A percentile compares a stretch with the other conserved stretches of the same genome.
phyloP scores from a whole-genome alignment of 176 grass and related monocot species.

The Aegilops speltoides region DNA sequence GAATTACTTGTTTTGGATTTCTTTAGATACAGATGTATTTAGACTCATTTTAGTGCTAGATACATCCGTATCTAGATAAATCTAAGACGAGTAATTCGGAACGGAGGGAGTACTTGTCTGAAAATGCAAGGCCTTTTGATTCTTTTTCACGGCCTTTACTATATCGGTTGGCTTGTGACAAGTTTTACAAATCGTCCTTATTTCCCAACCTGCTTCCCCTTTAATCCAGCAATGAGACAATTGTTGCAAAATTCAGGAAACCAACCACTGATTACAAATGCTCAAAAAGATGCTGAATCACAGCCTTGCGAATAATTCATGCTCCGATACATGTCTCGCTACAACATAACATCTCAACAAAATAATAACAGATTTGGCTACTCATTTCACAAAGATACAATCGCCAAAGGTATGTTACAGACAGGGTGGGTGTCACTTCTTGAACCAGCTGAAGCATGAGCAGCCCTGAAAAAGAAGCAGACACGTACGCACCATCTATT shows the following conservation, averaged over 20 bases:
- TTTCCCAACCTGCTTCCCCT: neutral
- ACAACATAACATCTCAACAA: conserved; percentile 26
- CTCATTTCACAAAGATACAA: conserved; percentile 30
- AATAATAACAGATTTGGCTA: conserved; percentile 15
- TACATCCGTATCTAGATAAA: too few relatives aligned
- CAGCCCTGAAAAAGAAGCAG: conserved; percentile 50
- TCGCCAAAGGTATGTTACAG: neutral
- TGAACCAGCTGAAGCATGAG: conserved; percentile 63
- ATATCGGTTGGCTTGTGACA: neutral
- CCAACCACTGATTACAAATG: neutral
- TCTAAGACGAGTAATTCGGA: too few relatives aligned
- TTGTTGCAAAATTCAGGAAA: neutral
- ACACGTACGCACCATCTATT: neutral
- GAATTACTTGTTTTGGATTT: too few relatives aligned
- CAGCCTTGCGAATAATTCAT: neutral
- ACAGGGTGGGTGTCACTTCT: conserved; percentile 24
- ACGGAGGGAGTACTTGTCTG: too few relatives aligned
- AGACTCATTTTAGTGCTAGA: too few relatives aligned
- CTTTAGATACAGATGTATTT: too few relatives aligned
- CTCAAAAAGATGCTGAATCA: neutral
- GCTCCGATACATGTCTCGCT: neutral
- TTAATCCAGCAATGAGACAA: neutral
- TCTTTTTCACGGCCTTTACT: neutral
- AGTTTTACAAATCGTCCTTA: neutral
- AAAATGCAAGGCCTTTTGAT: neutral